Evolutionary conservation across 371 early-diverging fungal genomes (phyloP).

Genomic region (Syncephalastrum monosporum): DNA sequence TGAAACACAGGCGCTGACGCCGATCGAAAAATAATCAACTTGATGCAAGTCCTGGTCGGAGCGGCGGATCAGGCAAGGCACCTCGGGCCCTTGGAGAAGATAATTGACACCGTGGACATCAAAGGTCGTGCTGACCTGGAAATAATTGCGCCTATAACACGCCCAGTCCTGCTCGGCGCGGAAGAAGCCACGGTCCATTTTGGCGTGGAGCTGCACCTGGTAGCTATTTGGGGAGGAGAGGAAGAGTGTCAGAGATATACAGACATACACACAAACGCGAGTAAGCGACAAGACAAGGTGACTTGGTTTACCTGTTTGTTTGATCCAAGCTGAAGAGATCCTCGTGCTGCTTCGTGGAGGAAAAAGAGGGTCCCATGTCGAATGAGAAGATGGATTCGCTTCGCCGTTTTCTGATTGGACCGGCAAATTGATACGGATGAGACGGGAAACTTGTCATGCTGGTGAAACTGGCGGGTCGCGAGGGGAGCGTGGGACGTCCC

Average conservation of each 20-base stretch:
- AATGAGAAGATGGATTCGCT: slow-evolving; percentile 50
- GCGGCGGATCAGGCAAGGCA: slow-evolving; percentile 52
- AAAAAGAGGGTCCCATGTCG: slow-evolving; percentile 48
- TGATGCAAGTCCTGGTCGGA: slow-evolving; percentile 35
- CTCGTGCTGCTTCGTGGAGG: slow-evolving; percentile 35
- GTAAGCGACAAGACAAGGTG: not conserved
- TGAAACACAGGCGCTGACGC: slow-evolving; percentile 61
- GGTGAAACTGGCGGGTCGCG: slow-evolving; percentile 42
- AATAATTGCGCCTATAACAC: slow-evolving; percentile 91
- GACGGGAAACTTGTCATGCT: slow-evolving; percentile 42
- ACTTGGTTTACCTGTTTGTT: slow-evolving; percentile 33
- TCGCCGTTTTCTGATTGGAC: slow-evolving; percentile 36
- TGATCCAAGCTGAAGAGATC: slow-evolving; percentile 47
- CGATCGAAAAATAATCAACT: slow-evolving; percentile 60
- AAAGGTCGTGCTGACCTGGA: slow-evolving; percentile 79
- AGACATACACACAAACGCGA: not conserved
- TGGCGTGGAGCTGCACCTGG: slow-evolving; percentile 56
- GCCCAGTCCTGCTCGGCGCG: slow-evolving; percentile 83
- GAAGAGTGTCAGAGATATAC: not conserved
- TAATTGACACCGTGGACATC: slow-evolving; percentile 48
- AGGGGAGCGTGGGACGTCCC: slow-evolving; percentile 32
- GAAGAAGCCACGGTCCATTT: slow-evolving; percentile 80
- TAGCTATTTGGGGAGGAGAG: slow-evolving; percentile 19
- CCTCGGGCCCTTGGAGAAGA: slow-evolving; percentile 36
- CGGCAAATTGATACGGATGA: slow-evolving; percentile 39